A percentile compares a stretch with the other conserved stretches of the same genome.
These are phyloP conservation scores for Sicyos edulis DNA, from an alignment of 306 rosid genomes.

Conservation along the genomic window DNA sequence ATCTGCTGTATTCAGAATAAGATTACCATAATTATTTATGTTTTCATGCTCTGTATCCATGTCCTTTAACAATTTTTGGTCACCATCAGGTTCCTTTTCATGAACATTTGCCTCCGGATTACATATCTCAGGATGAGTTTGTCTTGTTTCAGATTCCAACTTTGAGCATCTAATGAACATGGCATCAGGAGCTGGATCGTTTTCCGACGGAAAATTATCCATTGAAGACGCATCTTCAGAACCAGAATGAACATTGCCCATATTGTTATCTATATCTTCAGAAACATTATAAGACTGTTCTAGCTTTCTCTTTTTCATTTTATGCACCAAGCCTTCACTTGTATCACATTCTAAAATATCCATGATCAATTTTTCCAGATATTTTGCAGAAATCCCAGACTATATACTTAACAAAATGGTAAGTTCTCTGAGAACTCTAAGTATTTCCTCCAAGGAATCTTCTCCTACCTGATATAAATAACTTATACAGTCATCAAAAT, in stretches of 20 bases:
- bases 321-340: background rate
- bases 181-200: constrained; percentile 26
- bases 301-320: constrained; percentile 19
- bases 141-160: constrained; percentile 27
- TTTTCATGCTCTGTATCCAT: constrained; percentile 2
- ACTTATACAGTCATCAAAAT: background rate
- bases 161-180: constrained; percentile 18
- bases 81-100: constrained; percentile 9
- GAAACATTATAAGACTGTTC: constrained; percentile 9
- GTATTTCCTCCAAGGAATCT: constrained; percentile 3
- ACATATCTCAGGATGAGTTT: constrained; percentile 20
- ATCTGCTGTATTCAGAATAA: background rate
- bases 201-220: constrained; percentile 21
- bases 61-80: background rate
- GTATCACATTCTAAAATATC: constrained; percentile 7
- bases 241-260: constrained; percentile 18
- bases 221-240: constrained; percentile 22
- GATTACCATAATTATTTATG: background rate
- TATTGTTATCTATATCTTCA: constrained; percentile 30
- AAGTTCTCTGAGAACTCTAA: constrained; percentile 9
- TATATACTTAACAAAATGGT: background rate
- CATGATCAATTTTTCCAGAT: constrained; percentile 14
- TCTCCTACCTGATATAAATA: constrained; percentile 14
- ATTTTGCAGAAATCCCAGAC: background rate
- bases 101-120: constrained; percentile 22